phyloP scores from a whole-genome alignment of 129 eudicot genomes.

The Kitagawia praeruptora region DNA sequence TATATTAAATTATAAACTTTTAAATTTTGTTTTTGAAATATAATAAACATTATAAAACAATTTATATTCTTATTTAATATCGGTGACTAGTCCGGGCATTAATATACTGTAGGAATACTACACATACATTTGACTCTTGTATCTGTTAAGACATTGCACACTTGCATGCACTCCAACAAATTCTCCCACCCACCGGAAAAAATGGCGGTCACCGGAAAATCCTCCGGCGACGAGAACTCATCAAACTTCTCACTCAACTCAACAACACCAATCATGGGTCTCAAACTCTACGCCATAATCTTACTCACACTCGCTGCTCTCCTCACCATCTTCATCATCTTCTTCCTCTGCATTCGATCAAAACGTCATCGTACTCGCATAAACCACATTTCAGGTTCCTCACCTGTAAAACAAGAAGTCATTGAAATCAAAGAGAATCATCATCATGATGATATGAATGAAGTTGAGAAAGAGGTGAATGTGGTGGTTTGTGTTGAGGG shows the following conservation, averaged over 20 bases:
- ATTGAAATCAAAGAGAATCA: conserved; percentile 10
- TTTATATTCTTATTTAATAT: too few relatives aligned
- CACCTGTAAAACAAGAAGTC: conserved; percentile 43
- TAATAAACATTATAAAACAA: too few relatives aligned
- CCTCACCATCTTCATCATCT: conserved; percentile 20
- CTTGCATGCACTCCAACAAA: background rate
- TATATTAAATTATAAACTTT: too few relatives aligned
- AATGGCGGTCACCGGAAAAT: conserved; percentile 40
- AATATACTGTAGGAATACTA: too few relatives aligned
- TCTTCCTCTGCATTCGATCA: conserved; percentile 39
- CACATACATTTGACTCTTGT: background rate
- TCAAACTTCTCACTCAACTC: conserved; percentile 23
- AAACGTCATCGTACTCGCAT: conserved; percentile 43
- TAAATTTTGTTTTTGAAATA: too few relatives aligned
- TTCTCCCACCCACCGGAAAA: conserved; percentile 19
- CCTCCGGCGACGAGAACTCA: conserved; percentile 17
- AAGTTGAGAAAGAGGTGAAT: conserved; percentile 16
- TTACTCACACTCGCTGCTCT: conserved; percentile 29
- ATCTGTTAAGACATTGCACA: background rate
- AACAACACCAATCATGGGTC: conserved; percentile 54
- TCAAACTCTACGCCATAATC: conserved; percentile 55
- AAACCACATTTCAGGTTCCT: conserved; percentile 39
- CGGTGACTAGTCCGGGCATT: too few relatives aligned
- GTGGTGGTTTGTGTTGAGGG: conserved; percentile 15
- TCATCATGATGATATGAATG: background rate